Base-by-base conservation (phyloP, 768 basidiomycete species). In the Boletus pseudopeckii region DNA sequence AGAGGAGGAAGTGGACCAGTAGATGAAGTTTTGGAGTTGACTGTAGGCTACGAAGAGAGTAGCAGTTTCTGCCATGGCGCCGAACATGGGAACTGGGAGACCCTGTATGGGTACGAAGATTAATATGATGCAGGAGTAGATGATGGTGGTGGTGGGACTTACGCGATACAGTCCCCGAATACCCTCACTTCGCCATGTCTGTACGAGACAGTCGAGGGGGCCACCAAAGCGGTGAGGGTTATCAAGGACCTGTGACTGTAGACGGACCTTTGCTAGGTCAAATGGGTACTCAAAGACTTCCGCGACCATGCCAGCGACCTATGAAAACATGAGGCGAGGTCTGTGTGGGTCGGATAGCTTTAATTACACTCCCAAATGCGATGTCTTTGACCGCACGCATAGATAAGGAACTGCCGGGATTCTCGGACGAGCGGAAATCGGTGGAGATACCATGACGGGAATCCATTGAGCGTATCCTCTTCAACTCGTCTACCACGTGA, bases 251-350 rank as follows among this genome's bases (percentile, higher is more conserved):
- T n/a, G n/a, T n/a, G n/a, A n/a, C n/a, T n/a, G n/a, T n/a, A 97
- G 75, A 46, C 92, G 82, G 55, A 98, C 93, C 74, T 95, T 95
- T 58, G 90, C 88, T 36, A 96, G n/a, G n/a, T n/a, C n/a, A n/a
- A n/a, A n/a, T n/a, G n/a, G n/a, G n/a, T n/a, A n/a, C n/a, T n/a
- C n/a, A n/a, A n/a, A n/a, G n/a, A n/a, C n/a, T n/a, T n/a, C n/a
- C n/a, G n/a, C n/a, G n/a, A n/a, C n/a, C n/a, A n/a, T n/a, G n/a
- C n/a, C n/a, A n/a, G n/a, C n/a, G n/a, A n/a, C n/a, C n/a, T 24
- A 24, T 4, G 4, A 4, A 24, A 50, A 41, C 42, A 34, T 48
- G 18, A 41, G 52, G 37, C 8, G 26, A 24, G 13, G 13, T 40
- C 20, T 24, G 24, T 3, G 24, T 24, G 24, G 24, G 24, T 24